These are phyloP conservation scores for Macadamia integrifolia DNA, from an alignment of 164 flowering plant species.

Conservation along the genomic window DNA sequence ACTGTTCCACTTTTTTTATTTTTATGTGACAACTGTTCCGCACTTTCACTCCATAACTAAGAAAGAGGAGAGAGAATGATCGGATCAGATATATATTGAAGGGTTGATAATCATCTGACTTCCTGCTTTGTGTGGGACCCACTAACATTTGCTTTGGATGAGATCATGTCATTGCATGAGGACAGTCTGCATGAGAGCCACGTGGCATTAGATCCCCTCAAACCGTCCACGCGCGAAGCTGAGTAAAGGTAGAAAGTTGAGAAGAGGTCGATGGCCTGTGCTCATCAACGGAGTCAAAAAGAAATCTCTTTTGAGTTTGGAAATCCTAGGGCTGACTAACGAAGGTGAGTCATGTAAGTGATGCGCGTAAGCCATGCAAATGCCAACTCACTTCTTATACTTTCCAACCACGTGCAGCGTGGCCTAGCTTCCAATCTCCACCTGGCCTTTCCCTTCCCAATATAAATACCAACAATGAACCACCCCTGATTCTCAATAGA, in stretches of 20 bases:
- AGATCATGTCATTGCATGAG: background rate
- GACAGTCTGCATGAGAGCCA: background rate
- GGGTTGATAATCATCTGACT: no score
- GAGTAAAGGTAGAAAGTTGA: background rate
- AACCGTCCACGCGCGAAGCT: background rate
- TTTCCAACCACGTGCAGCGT: slow-evolving; percentile 6
- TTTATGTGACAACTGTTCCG: no score
- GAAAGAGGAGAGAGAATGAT: no score
- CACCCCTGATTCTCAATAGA: background rate
- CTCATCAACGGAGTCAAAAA: background rate
- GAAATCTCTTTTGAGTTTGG: background rate
- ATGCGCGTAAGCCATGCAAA: slow-evolving; percentile 36
- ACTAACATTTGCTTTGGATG: no score
- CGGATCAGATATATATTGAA: no score
- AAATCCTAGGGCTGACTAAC: background rate
- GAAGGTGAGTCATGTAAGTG: background rate
- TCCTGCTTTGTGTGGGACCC: no score
- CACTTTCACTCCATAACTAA: no score
- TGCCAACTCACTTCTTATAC: slow-evolving; percentile 10
- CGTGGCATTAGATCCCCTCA: background rate
- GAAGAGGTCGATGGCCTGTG: background rate
- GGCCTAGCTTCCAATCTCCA: slow-evolving; percentile 15
- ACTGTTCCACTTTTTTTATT: no score
- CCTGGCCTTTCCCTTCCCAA: slow-evolving; percentile 7
- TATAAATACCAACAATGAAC: background rate